Conservation (phyloP, 805 yeast genomes). For the Lipomyces sp. region DNA sequence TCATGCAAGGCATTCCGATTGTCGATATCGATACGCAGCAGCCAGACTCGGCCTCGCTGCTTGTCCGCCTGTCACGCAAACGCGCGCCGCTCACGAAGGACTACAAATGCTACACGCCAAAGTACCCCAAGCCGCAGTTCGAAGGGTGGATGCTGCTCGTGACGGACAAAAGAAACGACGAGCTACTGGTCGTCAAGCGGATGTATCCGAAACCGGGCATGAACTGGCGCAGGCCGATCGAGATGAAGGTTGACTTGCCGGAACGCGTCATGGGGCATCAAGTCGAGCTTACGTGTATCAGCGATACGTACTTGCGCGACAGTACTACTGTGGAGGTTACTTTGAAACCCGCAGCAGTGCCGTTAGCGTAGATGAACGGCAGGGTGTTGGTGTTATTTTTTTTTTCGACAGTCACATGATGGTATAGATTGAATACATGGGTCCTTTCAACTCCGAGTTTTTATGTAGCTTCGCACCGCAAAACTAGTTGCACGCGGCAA, state of each 20-base stretch:
- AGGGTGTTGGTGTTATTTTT: neutral
- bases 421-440: too few species aligned
- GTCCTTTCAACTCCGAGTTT: too few species aligned
- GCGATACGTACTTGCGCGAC: slow-evolving; percentile 16
- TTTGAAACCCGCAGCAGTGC: neutral
- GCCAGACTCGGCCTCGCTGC: slow-evolving; percentile 37
- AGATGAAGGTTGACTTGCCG: slow-evolving; percentile 23
- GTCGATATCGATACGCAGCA: slow-evolving; percentile 39
- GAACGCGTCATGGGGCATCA: slow-evolving; percentile 2
- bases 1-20: slow-evolving; percentile 60
- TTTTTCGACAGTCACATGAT: too few species aligned
- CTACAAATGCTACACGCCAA: slow-evolving; percentile 69
- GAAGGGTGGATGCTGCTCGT: slow-evolving; percentile 88
- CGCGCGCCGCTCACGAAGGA: slow-evolving; percentile 46
- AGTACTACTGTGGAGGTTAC: neutral
- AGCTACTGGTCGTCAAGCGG: slow-evolving; percentile 66
- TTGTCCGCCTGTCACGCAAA: slow-evolving; percentile 52
- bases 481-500: too few species aligned
- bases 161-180: slow-evolving; percentile 49
- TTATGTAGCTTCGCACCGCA: too few species aligned
- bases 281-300: slow-evolving; percentile 13
- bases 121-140: slow-evolving; percentile 84
- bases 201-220: slow-evolving; percentile 54
- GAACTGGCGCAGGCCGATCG: slow-evolving; percentile 15
- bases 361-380: neutral